Evolutionary conservation across 495 filamentous ascomycete genomes (phyloP).

Genomic region (Xanthoparmelia taractica): DNA sequence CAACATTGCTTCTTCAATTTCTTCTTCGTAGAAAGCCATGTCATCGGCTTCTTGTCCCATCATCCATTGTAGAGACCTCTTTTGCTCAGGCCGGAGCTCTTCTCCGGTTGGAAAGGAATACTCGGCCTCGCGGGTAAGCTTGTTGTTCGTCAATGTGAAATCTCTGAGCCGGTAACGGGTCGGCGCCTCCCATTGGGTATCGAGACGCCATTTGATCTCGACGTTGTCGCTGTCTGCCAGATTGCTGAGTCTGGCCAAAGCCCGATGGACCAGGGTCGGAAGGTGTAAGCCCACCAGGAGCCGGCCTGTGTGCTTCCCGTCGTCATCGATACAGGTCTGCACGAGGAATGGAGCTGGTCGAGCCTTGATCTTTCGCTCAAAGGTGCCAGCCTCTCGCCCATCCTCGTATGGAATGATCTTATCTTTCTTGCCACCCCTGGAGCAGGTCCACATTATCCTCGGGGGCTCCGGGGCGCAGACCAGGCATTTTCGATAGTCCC

Average conservation of each 20-base stretch:
- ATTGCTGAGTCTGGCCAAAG: conserved; percentile 34
- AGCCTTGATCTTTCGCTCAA: conserved; percentile 33
- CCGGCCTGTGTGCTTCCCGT: conserved; percentile 30
- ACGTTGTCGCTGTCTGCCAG: conserved; percentile 19
- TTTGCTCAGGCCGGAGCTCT: conserved; percentile 47
- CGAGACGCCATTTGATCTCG: conserved; percentile 43
- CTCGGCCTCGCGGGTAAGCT: not conserved
- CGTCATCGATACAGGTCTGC: conserved; percentile 32
- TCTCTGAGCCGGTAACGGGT: conserved; percentile 28
- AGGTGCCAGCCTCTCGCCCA: conserved; percentile 28
- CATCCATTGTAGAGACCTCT: conserved; percentile 62
- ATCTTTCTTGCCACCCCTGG: conserved; percentile 13
- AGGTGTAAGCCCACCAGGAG: conserved; percentile 45
- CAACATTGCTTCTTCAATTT: conserved; percentile 60
- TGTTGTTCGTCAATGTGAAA: conserved; percentile 32
- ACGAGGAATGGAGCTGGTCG: conserved; percentile 43
- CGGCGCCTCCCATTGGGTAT: conserved; percentile 39
- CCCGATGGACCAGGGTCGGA: conserved; percentile 49
- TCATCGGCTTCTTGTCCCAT: conserved; percentile 46
- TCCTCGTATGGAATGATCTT: conserved; percentile 34
- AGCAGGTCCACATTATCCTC: conserved; percentile 28
- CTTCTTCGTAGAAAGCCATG: conserved; percentile 51
- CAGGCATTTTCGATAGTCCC: conserved; percentile 22
- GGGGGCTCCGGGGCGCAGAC: conserved; percentile 33
- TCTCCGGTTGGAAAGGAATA: conserved; percentile 28